phyloP scores from a whole-genome alignment of 306 rosid genomes.

The Fragaria nilgerrensis region DNA sequence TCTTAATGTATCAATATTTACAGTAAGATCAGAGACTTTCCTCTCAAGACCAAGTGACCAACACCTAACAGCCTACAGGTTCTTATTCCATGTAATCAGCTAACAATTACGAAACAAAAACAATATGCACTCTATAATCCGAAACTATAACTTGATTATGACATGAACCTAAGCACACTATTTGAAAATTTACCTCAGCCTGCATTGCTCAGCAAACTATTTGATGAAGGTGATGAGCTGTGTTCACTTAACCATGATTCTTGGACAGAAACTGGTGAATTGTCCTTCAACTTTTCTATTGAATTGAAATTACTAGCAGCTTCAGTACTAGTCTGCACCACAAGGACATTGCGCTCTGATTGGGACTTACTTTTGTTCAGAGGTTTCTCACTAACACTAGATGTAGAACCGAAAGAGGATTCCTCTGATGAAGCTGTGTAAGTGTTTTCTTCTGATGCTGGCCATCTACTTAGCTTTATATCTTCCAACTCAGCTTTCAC shows the following conservation, averaged over 20 bases:
- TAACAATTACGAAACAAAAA: not conserved
- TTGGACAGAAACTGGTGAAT: slow-evolving; percentile 68
- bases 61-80: not conserved
- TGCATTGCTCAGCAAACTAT: slow-evolving; percentile 53
- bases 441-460: slow-evolving; percentile 39
- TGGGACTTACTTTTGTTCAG: slow-evolving; percentile 31
- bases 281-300: slow-evolving; percentile 29
- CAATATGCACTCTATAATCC: not conserved
- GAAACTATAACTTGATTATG: not conserved
- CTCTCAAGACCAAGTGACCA: not conserved
- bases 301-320: slow-evolving; percentile 27
- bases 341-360: slow-evolving; percentile 24
- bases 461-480: slow-evolving; percentile 42
- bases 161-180: not conserved
- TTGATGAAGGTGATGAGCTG: slow-evolving; percentile 84
- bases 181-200: slow-evolving; percentile 1
- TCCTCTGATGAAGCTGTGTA: slow-evolving; percentile 40
- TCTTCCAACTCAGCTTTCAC: slow-evolving; percentile 77
- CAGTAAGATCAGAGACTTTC: not conserved
- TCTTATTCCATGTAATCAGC: not conserved
- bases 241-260: slow-evolving; percentile 76
- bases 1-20: not conserved
- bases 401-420: slow-evolving; percentile 47
- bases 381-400: slow-evolving; percentile 54
- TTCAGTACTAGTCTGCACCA: slow-evolving; percentile 16